These are phyloP conservation scores for Neurospora sp. DNA, from an alignment of 495 filamentous ascomycete species.

Conservation along the genomic window DNA sequence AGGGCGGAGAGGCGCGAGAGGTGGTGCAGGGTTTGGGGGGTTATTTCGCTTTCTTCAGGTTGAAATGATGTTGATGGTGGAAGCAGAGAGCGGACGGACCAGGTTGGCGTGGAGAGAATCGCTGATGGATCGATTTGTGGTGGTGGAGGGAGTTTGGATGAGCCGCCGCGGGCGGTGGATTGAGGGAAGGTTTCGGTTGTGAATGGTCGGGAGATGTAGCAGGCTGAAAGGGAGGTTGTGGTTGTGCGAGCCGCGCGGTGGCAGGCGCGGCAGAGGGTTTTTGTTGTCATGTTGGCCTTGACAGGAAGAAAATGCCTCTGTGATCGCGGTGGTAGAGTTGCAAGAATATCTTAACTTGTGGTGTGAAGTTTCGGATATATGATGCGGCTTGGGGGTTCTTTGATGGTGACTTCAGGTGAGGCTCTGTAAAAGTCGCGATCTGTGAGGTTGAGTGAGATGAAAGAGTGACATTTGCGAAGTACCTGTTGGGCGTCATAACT, in stretches of 20 bases:
- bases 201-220: neutral
- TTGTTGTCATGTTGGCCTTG: neutral
- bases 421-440: neutral
- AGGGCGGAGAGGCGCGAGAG: slow-evolving; percentile 86
- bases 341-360: neutral
- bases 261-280: neutral
- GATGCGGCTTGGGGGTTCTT: neutral
- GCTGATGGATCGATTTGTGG: slow-evolving; percentile 5
- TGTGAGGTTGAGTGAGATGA: neutral
- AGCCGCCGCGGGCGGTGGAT: slow-evolving; percentile 7
- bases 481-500: neutral
- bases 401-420: neutral
- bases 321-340: neutral
- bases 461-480: neutral
- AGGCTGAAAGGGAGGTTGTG: neutral
- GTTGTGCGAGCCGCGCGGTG: neutral
- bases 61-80: slow-evolving; percentile 27
- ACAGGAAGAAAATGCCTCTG: neutral
- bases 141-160: slow-evolving; percentile 1
- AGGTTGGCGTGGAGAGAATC: slow-evolving; percentile 62
- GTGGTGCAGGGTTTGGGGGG: slow-evolving; percentile 52
- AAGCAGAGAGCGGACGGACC: slow-evolving; percentile 77
- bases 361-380: neutral
- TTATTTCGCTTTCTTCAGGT: slow-evolving; percentile 23
- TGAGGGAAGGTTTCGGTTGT: slow-evolving; percentile 1